Percentiles rank a stretch among this genome's conserved stretches.
These are phyloP conservation scores for Taphrina flavorubra DNA, from an alignment of 1,139 yeast genomes.

Conservation along the genomic window DNA sequence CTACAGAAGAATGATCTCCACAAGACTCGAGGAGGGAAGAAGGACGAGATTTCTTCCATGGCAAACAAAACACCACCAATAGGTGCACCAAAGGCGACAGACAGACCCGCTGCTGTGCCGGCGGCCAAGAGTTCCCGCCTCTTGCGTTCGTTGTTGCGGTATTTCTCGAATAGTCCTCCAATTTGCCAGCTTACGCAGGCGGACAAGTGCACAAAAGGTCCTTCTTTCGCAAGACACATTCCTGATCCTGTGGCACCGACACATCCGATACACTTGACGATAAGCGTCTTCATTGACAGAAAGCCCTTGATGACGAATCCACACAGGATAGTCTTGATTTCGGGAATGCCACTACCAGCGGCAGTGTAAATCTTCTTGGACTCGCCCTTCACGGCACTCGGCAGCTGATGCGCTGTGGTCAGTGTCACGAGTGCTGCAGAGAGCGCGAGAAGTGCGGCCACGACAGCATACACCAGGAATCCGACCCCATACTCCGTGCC, in stretches of 20 bases:
- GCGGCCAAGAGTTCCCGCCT: conserved; percentile 67
- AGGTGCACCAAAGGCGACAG: conserved; percentile 73
- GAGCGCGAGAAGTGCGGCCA: conserved; percentile 53
- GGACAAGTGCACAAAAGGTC: conserved; percentile 72
- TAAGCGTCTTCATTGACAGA: conserved; percentile 62
- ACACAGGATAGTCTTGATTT: conserved; percentile 59
- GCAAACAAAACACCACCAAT: conserved; percentile 71
- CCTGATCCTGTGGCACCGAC: conserved; percentile 71
- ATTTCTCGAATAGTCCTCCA: conserved; percentile 60
- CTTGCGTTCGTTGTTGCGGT: conserved; percentile 60
- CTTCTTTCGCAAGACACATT: conserved; percentile 70
- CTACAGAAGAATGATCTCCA: conserved; percentile 69
- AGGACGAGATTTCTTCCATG: conserved; percentile 68
- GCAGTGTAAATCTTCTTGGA: conserved; percentile 33
- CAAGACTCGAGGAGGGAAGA: conserved; percentile 63
- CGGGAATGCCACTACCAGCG: conserved; percentile 63
- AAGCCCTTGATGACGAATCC: conserved; percentile 64
- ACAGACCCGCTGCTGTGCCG: conserved; percentile 71
- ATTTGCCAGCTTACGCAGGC: conserved; percentile 69
- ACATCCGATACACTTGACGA: conserved; percentile 61
- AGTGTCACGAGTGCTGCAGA: conserved; percentile 62
- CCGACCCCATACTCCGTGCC: conserved; percentile 30
- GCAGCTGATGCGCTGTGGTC: conserved; percentile 17
- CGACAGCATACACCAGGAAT: conserved; percentile 4
- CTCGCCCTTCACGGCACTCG: conserved; percentile 12